Evolutionary conservation across 805 yeast species (phyloP).

Genomic region (Zygosaccharomyces lentus): DNA sequence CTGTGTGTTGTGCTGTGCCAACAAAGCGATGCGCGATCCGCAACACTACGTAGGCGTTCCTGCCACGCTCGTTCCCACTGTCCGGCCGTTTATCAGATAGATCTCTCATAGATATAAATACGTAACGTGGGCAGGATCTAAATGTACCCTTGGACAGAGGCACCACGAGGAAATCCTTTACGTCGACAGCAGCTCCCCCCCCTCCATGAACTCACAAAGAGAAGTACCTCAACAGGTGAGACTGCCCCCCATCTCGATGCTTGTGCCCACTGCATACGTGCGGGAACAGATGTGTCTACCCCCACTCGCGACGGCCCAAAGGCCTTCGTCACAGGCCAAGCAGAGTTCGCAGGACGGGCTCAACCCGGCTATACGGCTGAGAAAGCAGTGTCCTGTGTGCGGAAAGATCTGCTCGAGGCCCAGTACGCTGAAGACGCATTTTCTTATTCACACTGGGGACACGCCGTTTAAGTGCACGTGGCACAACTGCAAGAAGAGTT

Average conservation of each 20-base stretch:
- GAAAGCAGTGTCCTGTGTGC: slow-evolving; percentile 52
- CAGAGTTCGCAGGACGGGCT: slow-evolving; percentile 1
- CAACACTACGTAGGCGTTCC: background rate
- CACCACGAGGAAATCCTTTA: no score
- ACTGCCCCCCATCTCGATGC: slow-evolving; percentile 14
- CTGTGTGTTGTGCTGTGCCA: background rate
- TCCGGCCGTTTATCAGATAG: background rate
- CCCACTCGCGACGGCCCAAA: slow-evolving; percentile 7
- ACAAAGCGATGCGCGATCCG: background rate
- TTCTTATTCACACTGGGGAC: slow-evolving; percentile 78
- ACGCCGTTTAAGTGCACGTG: slow-evolving; percentile 64
- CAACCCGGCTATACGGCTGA: slow-evolving; percentile 11
- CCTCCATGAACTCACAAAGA: background rate
- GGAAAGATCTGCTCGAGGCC: slow-evolving; percentile 77
- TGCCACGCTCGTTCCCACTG: background rate
- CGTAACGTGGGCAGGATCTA: background rate
- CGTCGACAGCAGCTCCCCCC: background rate
- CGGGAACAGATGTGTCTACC: slow-evolving; percentile 3
- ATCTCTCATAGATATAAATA: background rate
- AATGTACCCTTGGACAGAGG: no score
- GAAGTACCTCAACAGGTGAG: slow-evolving; percentile 8
- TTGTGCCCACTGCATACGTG: slow-evolving; percentile 13
- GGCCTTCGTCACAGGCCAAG: slow-evolving; percentile 3
- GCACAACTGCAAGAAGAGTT: slow-evolving; percentile 61
- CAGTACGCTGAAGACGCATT: slow-evolving; percentile 74